Evolutionary conservation across 805 yeast species (phyloP), one percentile per base, ranked within the genome.

Genomic region (Nakazawaea sp.): DNA sequence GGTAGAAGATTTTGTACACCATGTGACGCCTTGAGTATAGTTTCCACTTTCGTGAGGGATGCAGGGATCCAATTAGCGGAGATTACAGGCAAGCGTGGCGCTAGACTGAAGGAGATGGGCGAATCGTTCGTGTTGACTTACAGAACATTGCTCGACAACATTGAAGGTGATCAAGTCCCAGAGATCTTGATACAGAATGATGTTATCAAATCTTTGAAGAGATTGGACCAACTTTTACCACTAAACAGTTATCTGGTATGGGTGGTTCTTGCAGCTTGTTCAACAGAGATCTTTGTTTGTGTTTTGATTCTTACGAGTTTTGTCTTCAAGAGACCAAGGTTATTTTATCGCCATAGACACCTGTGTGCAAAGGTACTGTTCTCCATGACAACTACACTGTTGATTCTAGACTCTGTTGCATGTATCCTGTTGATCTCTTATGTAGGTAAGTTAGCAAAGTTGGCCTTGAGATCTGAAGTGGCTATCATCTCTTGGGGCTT

Each of bases 11-110:
- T 43, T 46, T 64, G 77, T 43, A 49, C 58, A 43, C 48, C 46
- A 8, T 60, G 65, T 34, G 49, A 54, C 34, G 78, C 76, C 1
- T 50, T 72, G 38, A 78, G 75, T 48, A 45, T 73, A 12, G 52
- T 69, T 7, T 57, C 72, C 6, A 66, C 68, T 11, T 52, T 73
- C 12, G 58, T 73, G 9, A 59, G 66, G 39, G 81, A 75, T 51
- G 61, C 76, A 10, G 77, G 75, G 4, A 55, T 54, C 2, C 75
- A 68, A 43, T 52, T 70, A 28, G 69, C 66, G 8, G 49, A 51
- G 18, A 50, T 66, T 18, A 62, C 75, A 4, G 56, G 58, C 33
- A 49, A 61, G 39, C n/a, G n/a, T n/a, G n/a, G n/a, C n/a, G 60
- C 66, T 5, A 60, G 68, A 43, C 55, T 68, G 4, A 52, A 51